Conservation (phyloP, 805 yeast genomes). For the Starmerella potacharoeniae region DNA sequence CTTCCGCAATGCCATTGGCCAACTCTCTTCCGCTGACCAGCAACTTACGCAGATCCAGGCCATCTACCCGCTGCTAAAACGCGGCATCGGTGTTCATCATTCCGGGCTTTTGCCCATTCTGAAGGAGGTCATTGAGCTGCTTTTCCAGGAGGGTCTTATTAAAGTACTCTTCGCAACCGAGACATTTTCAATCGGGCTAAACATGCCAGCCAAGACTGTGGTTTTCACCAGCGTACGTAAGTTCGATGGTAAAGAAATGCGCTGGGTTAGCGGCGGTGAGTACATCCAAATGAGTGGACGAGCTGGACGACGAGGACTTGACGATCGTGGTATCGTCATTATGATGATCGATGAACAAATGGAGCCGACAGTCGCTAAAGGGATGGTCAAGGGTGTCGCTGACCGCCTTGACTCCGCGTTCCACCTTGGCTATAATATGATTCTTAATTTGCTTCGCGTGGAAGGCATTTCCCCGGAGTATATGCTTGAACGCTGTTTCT, state of each 20-base stretch:
- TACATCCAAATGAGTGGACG: slow-evolving; percentile 99
- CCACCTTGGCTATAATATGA: slow-evolving; percentile 96
- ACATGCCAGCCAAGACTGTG: slow-evolving; percentile 99
- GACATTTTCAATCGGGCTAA: slow-evolving; percentile 93
- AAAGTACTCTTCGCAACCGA: slow-evolving; percentile 96
- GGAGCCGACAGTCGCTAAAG: slow-evolving; percentile 99
- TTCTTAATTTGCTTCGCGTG: slow-evolving; percentile 84
- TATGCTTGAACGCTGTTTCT: slow-evolving; percentile 89
- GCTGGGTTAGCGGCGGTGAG: slow-evolving; percentile 99
- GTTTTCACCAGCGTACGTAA: slow-evolving; percentile 95
- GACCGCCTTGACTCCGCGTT: slow-evolving; percentile 95
- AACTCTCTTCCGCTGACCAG: slow-evolving; percentile 81
- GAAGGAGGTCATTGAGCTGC: slow-evolving; percentile 88
- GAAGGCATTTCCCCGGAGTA: slow-evolving; percentile 98
- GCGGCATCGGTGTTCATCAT: slow-evolving; percentile 98
- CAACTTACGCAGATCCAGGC: slow-evolving; percentile 91
- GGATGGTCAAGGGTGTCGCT: slow-evolving; percentile 99
- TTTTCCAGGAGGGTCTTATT: slow-evolving; percentile 91
- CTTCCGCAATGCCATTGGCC: slow-evolving; percentile 76
- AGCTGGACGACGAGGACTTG: slow-evolving; percentile 99
- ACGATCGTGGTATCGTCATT: slow-evolving; percentile 97
- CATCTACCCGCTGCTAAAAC: slow-evolving; percentile 71
- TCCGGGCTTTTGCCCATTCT: slow-evolving; percentile 89
- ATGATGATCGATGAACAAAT: slow-evolving; percentile 99
- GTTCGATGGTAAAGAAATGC: slow-evolving; percentile 95